phyloP scores from a whole-genome alignment of 805 yeast species.

The Candida vartiovaarae region DNA sequence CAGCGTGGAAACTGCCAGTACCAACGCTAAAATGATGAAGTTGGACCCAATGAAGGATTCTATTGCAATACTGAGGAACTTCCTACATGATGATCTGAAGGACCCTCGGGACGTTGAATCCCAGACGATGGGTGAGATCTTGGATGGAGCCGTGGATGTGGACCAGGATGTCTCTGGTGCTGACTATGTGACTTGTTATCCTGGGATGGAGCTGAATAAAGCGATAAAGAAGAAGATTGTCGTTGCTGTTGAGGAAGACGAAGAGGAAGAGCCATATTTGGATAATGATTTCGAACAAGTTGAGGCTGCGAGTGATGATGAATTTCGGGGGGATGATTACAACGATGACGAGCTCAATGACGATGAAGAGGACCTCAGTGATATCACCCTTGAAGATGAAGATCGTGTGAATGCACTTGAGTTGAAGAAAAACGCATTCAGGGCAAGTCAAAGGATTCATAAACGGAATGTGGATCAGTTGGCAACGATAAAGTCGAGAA shows the following conservation, averaged over 20 bases:
- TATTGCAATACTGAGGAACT: conserved; percentile 50
- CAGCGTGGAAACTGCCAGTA: conserved; percentile 22
- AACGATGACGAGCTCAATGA: conserved; percentile 4
- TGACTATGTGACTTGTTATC: conserved; percentile 28
- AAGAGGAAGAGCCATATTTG: conserved; percentile 16
- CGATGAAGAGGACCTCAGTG: conserved; percentile 10
- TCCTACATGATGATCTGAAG: conserved; percentile 60
- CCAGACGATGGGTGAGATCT: conserved; percentile 45
- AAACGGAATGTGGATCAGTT: conserved; percentile 14
- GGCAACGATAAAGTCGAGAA: conserved; percentile 18
- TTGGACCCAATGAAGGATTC: conserved; percentile 33
- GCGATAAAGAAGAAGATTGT: conserved; percentile 17
- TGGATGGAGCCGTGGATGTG: conserved; percentile 18
- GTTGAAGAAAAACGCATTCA: conserved; percentile 10
- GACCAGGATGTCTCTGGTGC: conserved; percentile 9
- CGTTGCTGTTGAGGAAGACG: conserved; percentile 7
- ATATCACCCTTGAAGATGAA: conserved; percentile 16
- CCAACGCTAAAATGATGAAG: conserved; percentile 8
- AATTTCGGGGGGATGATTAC: background rate
- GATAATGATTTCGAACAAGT: conserved; percentile 12
- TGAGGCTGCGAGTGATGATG: conserved; percentile 1
- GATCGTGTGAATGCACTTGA: conserved; percentile 12
- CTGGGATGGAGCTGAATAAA: conserved; percentile 28
- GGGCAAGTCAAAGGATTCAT: conserved; percentile 18
- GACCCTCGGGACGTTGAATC: conserved; percentile 56